Conservation (phyloP, 2,329 filamentous ascomycete genomes). For the Trichoderma harzianum region DNA sequence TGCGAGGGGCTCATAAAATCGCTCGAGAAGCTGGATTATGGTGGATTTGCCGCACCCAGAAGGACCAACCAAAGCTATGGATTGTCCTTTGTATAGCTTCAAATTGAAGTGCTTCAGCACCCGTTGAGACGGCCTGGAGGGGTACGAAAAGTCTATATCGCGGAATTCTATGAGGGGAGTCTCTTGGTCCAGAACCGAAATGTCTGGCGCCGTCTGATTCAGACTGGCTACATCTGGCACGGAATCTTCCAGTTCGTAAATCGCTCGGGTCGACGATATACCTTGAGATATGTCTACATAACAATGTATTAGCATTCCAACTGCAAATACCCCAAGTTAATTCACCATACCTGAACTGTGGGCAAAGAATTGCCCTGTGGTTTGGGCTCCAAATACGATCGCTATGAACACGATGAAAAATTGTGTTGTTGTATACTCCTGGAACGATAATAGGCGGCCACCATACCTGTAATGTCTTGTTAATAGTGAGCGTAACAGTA, state of each 20-base stretch:
- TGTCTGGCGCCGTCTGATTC: neutral
- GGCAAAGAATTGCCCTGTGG: constrained; percentile 20
- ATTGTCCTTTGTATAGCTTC: constrained; percentile 39
- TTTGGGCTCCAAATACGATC: constrained; percentile 34
- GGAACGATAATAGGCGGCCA: neutral
- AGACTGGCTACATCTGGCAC: neutral
- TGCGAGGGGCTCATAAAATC: constrained; percentile 33
- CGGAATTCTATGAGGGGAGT: neutral
- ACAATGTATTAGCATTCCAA: neutral
- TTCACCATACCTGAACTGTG: neutral
- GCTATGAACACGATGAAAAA: constrained; percentile 43
- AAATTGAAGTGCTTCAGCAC: constrained; percentile 39
- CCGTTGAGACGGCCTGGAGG: constrained; percentile 39
- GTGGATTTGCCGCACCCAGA: constrained; percentile 42
- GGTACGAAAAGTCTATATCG: constrained; percentile 39
- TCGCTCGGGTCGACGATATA: neutral
- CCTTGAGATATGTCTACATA: neutral
- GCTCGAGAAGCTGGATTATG: constrained; percentile 39
- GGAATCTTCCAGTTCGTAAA: neutral
- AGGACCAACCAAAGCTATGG: constrained; percentile 47
- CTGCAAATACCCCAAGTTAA: neutral
- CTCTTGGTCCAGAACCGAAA: neutral
- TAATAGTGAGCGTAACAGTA: neutral
- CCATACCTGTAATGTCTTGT: neutral
- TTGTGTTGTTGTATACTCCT: constrained; percentile 36